Evolutionary conservation across 768 basidiomycete species (phyloP), one percentile per base, ranked within the genome.

Genomic region (Phylloporus sp.): DNA sequence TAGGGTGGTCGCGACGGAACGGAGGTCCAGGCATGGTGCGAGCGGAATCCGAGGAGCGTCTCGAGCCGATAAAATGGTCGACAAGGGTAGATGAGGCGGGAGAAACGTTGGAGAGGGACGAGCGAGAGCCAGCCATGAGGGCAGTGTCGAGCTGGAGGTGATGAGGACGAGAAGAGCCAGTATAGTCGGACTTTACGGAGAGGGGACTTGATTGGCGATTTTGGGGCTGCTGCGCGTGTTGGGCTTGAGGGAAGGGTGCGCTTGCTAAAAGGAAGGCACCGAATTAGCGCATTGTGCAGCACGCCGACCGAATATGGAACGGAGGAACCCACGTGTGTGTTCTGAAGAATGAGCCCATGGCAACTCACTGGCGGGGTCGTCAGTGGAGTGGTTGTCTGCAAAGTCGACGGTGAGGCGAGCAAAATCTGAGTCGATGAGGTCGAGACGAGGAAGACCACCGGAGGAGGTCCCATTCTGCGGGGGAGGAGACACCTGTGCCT

Each of bases 21-120:
- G 64, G 67, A 20, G 65, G 52, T 27, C 72, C 75, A 21, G 84
- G 81, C 37, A 81, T 69, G 3, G 81, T 82, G 48, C 79, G 77
- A 20, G 75, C 55, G 9, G 87, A 86, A 52, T 91, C 89, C 6
- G 82, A 80, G 5, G 86, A 90, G 48, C 81, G 77, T 37, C 88
- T 69, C 23, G 71, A 64, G 21, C 57, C 47, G 27, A 57, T 35
- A 23, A 60, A 46, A 26, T 62, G 64, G 36, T 78, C 75, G 32
- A 68, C 61, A 24, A 68, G 44, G 38, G 67, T 67, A 21, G 71
- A 68, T 26, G 75, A 71, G n/a, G 64, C 66, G 20, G 76, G 74
- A 37, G 78, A 74, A 43, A 71, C 64, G 53, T 67, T 73, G 35
- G 59, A 57, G 41, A 72, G 50, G 31, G 74, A 75, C 10, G 72